Evolutionary conservation across 495 filamentous ascomycete genomes (phyloP).

Genomic region (Cenococcum geophilum): DNA sequence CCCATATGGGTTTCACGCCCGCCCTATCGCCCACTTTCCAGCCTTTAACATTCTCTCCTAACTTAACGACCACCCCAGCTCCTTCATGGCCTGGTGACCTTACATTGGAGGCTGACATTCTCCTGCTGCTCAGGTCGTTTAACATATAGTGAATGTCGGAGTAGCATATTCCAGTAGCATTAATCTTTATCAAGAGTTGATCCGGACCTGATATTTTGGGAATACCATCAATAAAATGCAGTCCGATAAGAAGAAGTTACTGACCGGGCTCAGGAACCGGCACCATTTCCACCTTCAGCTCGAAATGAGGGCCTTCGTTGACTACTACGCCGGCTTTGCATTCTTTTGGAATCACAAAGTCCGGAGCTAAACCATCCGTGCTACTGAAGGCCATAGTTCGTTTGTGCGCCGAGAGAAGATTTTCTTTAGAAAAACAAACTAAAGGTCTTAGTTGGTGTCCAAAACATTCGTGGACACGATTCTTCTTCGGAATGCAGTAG

Average conservation of each 20-base stretch:
- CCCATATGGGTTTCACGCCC: conserved; percentile 52
- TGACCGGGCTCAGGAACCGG: conserved; percentile 27
- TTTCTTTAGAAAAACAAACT: too few species aligned
- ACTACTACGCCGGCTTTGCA: conserved; percentile 30
- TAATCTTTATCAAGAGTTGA: conserved; percentile 45
- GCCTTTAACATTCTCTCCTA: conserved; percentile 47
- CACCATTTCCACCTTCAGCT: conserved; percentile 25
- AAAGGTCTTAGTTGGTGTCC: too few species aligned
- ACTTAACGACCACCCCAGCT: conserved; percentile 48
- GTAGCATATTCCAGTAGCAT: conserved; percentile 46
- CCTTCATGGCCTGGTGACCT: conserved; percentile 52
- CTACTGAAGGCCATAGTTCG: background rate
- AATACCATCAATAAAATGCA: background rate
- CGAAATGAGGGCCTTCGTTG: conserved; percentile 26
- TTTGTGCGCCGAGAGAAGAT: too few species aligned
- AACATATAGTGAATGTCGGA: conserved; percentile 48
- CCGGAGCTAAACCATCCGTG: background rate
- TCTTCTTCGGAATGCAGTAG: too few species aligned
- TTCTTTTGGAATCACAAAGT: conserved; percentile 17
- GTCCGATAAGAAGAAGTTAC: background rate
- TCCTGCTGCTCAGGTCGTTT: conserved; percentile 41
- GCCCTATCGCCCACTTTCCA: conserved; percentile 55
- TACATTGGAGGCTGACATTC: conserved; percentile 45
- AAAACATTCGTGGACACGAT: too few species aligned
- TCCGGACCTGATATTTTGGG: conserved; percentile 37